phyloP scores from a whole-genome alignment of 1,139 yeast species.

The Lodderomyces beijingensis region DNA sequence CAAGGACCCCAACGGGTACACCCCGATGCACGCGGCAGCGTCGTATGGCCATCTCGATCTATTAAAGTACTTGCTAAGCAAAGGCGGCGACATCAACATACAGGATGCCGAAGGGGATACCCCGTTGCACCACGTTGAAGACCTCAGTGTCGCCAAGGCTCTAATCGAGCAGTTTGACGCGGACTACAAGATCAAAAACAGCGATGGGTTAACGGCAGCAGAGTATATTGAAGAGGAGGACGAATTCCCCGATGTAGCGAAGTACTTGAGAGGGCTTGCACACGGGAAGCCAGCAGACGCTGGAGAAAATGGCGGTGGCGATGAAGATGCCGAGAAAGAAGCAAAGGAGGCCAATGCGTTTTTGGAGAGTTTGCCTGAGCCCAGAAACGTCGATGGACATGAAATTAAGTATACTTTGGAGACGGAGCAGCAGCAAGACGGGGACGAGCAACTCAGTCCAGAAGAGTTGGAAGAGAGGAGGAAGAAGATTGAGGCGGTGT shows the following conservation, averaged over 20 bases:
- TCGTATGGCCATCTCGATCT: conserved; percentile 81
- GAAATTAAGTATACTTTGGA: conserved; percentile 56
- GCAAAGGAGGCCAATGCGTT: conserved; percentile 13
- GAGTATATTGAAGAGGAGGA: conserved; percentile 77
- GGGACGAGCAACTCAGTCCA: conserved; percentile 21
- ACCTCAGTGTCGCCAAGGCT: conserved; percentile 54
- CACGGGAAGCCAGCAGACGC: conserved; percentile 25
- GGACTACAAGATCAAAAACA: conserved; percentile 57
- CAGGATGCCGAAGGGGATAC: conserved; percentile 91
- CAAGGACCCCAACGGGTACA: conserved; percentile 89
- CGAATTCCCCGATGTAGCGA: conserved; percentile 75
- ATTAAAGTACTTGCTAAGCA: conserved; percentile 49
- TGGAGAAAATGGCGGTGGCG: neutral
- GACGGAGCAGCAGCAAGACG: conserved; percentile 39
- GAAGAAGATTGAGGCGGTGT: conserved; percentile 60
- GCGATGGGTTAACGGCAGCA: conserved; percentile 68
- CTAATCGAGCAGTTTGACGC: conserved; percentile 67
- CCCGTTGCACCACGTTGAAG: conserved; percentile 89
- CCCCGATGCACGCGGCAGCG: conserved; percentile 95
- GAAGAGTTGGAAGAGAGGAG: conserved; percentile 50
- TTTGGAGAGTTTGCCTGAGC: conserved; percentile 32
- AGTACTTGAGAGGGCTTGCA: conserved; percentile 50
- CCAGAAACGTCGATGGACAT: conserved; percentile 47
- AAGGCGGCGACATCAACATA: conserved; percentile 78
- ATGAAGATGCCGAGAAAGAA: conserved; percentile 5